These are phyloP conservation scores for Prunus persica DNA, from an alignment of 306 rosid genomes.

Conservation along the genomic window DNA sequence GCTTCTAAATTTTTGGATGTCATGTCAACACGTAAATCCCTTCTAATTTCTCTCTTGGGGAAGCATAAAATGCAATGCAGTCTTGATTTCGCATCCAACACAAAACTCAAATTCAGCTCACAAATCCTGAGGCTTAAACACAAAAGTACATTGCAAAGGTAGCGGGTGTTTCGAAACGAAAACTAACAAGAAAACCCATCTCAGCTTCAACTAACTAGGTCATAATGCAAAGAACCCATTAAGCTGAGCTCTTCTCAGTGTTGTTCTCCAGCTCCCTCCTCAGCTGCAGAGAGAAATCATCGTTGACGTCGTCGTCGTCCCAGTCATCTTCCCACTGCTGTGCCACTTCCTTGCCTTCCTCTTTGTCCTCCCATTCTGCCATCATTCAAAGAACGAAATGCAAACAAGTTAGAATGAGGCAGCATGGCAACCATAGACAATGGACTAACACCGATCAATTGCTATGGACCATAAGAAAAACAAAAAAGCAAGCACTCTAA, in stretches of 20 bases:
- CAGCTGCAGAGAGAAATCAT: constrained; percentile 88
- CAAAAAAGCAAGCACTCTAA: neutral
- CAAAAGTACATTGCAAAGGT: neutral
- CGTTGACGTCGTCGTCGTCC: constrained; percentile 93
- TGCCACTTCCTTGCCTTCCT: constrained; percentile 71
- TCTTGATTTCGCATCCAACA: neutral
- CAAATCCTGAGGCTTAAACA: neutral
- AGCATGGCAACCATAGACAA: neutral
- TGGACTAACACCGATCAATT: neutral
- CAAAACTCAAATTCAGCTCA: neutral
- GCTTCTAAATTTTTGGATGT: neutral
- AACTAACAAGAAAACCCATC: neutral
- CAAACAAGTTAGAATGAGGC: neutral
- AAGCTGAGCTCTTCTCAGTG: constrained; percentile 42
- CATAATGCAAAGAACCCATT: neutral
- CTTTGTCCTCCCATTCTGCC: constrained; percentile 74
- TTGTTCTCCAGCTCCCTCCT: constrained; percentile 79
- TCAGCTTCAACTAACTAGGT: neutral
- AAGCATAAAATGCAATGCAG: neutral
- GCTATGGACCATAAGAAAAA: neutral
- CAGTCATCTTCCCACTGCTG: constrained; percentile 99
- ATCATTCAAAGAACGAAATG: neutral
- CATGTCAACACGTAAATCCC: neutral
- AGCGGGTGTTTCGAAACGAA: constrained; percentile 22
- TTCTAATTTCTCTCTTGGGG: neutral